These are phyloP conservation scores for Russula brevipes DNA, from an alignment of 768 basidiomycete species.

Conservation along the genomic window DNA sequence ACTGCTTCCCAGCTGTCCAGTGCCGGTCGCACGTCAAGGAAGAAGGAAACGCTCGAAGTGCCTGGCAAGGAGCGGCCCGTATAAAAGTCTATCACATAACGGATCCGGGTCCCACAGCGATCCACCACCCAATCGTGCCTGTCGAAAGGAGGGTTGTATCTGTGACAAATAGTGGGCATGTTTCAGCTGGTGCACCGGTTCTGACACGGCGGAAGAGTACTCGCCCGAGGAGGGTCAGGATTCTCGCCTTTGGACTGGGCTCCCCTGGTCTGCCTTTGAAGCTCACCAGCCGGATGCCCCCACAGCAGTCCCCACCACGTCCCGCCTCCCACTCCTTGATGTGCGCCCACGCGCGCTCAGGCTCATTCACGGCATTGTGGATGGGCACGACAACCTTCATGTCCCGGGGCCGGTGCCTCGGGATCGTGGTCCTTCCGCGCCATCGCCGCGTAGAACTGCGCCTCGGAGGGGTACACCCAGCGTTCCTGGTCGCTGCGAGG, in stretches of 20 bases:
- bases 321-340: constrained; percentile 56
- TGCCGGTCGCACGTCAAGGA: constrained; percentile 90
- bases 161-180: constrained; percentile 31
- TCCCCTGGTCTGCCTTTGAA: constrained; percentile 88
- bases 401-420: constrained; percentile 69
- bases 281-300: constrained; percentile 74
- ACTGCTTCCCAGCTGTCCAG: constrained; percentile 93
- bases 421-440: constrained; percentile 90
- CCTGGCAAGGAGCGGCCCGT: constrained; percentile 58
- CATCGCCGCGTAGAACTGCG: constrained; percentile 99
- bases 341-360: constrained; percentile 56
- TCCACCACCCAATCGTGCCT: constrained; percentile 97
- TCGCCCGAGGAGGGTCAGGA: constrained; percentile 83
- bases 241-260: constrained; percentile 71
- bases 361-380: constrained; percentile 97
- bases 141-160: constrained; percentile 93
- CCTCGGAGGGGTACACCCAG: constrained; percentile 98
- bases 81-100: constrained; percentile 99
- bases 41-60: constrained; percentile 69
- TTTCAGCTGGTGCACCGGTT: constrained; percentile 6
- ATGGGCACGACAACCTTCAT: constrained; percentile 97
- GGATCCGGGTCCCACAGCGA: constrained; percentile 80
- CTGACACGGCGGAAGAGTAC: constrained; percentile 27
- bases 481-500: constrained; percentile 65
- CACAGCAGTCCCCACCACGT: constrained; percentile 76